Evolutionary conservation across 768 basidiomycete species (phyloP), one percentile per base, ranked within the genome.

Genomic region (Russula brevipes): DNA sequence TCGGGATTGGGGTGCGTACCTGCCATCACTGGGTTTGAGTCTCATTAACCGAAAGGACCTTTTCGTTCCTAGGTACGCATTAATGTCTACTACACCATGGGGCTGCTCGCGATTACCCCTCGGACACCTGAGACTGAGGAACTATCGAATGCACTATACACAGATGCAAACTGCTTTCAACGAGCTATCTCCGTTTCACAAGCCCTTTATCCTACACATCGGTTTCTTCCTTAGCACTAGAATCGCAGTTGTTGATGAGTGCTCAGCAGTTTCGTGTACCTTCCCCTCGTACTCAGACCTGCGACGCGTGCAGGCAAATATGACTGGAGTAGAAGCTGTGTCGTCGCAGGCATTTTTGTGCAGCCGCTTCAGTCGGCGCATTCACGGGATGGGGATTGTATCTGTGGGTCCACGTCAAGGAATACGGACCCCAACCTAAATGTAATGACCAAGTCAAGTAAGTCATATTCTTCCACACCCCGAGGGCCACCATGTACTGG

Each of bases 181-280:
- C 0, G 3, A 65, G 7, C 19, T 66, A 47, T 59, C 63, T 2
- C 53, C 65, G 9, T 66, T 64, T 30, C 19, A 66, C 9, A 63
- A 46, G 2, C 12, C 65, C 41, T 64, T 65, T 57, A 31, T 53
- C 52, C 35, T 65, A 4, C 65, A 66, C 5, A 42, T 64, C 0
- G 46, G 64, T 7, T 64, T 64, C 12, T 66, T 66, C 62, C 62
- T 66, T 14, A 52, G 62, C 8, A 58, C 39, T 11, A 52, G 65
- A 35, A 30, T 33, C 16, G 33, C 61, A 24, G 50, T 63, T 24
- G 6, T 42, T 35, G 62, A 63, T 64, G 36, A 59, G 57, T 58
- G 30, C 24, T 24, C 8, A 7, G 16, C 11, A 19, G 16, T 54
- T 7, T 16, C 42, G 12, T 6, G 2, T 19, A 14, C 19, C 17